phyloP scores from a whole-genome alignment of 257 asterid species.

The Gynochthodes officinalis region DNA sequence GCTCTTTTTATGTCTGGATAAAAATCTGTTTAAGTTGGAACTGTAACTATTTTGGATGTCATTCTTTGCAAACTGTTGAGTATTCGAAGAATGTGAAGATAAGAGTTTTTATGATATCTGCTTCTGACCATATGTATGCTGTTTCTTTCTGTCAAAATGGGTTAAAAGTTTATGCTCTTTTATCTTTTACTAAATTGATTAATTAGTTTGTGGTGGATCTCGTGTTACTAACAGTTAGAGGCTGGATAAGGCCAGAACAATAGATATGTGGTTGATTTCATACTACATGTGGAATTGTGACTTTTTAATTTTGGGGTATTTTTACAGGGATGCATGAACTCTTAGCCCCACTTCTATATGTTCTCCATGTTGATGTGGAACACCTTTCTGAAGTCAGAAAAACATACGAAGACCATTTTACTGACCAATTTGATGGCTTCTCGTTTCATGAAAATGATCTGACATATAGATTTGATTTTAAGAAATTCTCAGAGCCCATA shows the following conservation, averaged over 20 bases:
- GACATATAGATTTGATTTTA: conserved; percentile 70
- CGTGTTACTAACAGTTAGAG: not conserved
- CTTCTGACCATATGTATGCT: not conserved
- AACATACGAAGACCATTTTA: conserved; percentile 60
- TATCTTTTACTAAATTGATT: not conserved
- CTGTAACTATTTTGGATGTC: too few relatives aligned
- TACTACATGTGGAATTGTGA: conserved; percentile 14
- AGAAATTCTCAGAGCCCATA: conserved; percentile 57
- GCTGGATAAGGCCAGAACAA: not conserved
- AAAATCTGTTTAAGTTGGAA: not conserved
- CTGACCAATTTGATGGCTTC: conserved; percentile 77
- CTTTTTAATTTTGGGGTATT: conserved; percentile 14
- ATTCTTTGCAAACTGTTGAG: not conserved
- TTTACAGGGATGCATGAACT: conserved; percentile 91
- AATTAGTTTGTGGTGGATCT: not conserved
- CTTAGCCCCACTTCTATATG: conserved; percentile 78
- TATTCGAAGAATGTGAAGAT: not conserved
- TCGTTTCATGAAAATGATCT: conserved; percentile 68
- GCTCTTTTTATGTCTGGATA: not conserved
- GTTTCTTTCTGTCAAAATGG: not conserved
- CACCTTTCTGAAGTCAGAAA: conserved; percentile 71
- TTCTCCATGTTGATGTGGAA: conserved; percentile 72
- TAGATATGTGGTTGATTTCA: not conserved
- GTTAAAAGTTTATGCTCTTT: not conserved
- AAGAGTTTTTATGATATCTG: not conserved